These are phyloP conservation scores for Musa schizocarpa DNA, from an alignment of 176 grass and related monocot genomes.

Conservation along the genomic window DNA sequence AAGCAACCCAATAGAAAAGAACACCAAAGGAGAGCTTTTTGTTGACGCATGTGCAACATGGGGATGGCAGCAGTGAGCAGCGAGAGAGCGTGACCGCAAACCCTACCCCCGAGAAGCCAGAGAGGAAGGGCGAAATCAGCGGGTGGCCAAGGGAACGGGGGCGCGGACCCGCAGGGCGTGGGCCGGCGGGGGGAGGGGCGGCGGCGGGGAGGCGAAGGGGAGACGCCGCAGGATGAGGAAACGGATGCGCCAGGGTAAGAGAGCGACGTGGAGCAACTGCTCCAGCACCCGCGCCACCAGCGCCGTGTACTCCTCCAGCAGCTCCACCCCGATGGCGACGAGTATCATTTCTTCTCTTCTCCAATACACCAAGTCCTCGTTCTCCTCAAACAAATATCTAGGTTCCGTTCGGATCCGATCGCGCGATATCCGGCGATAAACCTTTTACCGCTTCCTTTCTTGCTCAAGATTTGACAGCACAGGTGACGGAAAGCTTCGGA, in stretches of 20 bases:
- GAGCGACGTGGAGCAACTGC: constrained; percentile 28
- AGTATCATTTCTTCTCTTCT: constrained; percentile 31
- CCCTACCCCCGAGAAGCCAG: background rate
- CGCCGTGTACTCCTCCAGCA: constrained; percentile 48
- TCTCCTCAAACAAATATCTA: no score
- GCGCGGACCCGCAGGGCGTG: constrained; percentile 5
- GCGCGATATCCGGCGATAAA: background rate
- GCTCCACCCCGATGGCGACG: constrained; percentile 33
- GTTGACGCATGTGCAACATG: background rate
- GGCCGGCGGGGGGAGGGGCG: constrained; percentile 13
- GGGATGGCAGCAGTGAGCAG: background rate
- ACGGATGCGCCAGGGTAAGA: constrained; percentile 35
- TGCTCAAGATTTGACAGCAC: background rate
- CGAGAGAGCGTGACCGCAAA: background rate
- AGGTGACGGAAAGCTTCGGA: background rate
- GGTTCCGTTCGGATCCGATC: background rate
- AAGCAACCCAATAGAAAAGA: background rate
- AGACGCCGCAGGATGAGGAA: constrained; percentile 35
- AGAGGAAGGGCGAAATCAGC: background rate
- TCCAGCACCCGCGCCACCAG: constrained; percentile 50
- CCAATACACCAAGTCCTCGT: background rate
- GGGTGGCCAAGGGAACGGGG: background rate
- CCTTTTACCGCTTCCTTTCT: background rate
- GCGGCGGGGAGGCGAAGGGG: constrained; percentile 25
- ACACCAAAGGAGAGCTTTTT: background rate